Conservation (phyloP, 345 rosid species). For the Brassica incana region DNA sequence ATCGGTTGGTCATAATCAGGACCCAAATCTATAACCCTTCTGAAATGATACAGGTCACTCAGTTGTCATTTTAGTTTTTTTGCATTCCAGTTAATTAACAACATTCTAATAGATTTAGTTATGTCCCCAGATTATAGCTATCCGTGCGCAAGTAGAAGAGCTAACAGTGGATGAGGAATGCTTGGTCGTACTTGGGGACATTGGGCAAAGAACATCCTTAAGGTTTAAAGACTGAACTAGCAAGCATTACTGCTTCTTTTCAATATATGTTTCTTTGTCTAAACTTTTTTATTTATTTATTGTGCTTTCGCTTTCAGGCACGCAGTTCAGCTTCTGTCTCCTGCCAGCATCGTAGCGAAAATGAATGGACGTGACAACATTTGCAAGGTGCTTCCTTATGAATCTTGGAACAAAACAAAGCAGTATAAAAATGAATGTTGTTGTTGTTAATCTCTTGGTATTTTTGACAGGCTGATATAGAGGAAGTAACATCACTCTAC, state of each 20-base stretch:
- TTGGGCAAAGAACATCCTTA: slow-evolving; percentile 75
- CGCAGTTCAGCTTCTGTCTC: slow-evolving; percentile 89
- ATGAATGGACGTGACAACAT: slow-evolving; percentile 91
- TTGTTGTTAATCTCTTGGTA: background rate
- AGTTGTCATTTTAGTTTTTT: background rate
- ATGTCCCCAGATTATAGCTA: slow-evolving; percentile 76
- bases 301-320: slow-evolving; percentile 56
- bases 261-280: background rate
- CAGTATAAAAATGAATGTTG: background rate
- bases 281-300: background rate
- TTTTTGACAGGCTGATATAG: slow-evolving; percentile 68
- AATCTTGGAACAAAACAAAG: background rate
- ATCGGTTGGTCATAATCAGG: slow-evolving; percentile 81
- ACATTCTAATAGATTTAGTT: background rate
- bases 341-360: slow-evolving; percentile 88
- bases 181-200: slow-evolving; percentile 82
- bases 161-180: slow-evolving; percentile 84
- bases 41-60: slow-evolving; percentile 91
- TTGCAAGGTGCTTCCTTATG: slow-evolving; percentile 63
- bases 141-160: slow-evolving; percentile 96
- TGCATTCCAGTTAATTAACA: background rate
- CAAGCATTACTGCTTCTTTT: background rate
- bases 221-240: slow-evolving; percentile 62
- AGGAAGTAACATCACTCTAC: slow-evolving; percentile 75
- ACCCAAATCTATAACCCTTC: slow-evolving; percentile 87